Base-by-base conservation (phyloP, 371 early-diverging fungal species). In the Vittaforma corneae region DNA sequence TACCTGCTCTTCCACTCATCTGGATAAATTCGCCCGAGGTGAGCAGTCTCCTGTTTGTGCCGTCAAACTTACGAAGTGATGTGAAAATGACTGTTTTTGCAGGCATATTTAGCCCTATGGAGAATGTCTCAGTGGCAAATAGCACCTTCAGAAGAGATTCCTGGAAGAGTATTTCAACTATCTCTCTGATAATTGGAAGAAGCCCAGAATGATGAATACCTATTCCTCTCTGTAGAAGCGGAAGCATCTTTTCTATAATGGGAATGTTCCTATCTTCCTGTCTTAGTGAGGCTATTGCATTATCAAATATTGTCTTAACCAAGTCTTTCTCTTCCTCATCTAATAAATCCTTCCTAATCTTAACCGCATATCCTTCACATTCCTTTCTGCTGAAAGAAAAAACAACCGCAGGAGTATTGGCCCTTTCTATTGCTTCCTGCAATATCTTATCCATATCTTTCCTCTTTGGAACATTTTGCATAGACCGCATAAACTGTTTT, bases 31-130 rank as follows among this genome's bases (percentile, higher is more conserved):
- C 99, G 73, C 97, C 97, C 32, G 90, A 86, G 35, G 82, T 82
- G 37, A 97, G 83, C 84, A 88, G 87, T 60, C 99, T 84, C 24
- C 77, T 81, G 33, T 83, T 81, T 62, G 85, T 84, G 57, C 97
- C 97, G 78, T 99, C 99, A 77, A 86, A 97, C 72, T 99, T 99
- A 69, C 87, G 86, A 9, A 93, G 88, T 57, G 85, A 82, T 0
- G 97, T 93, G 73, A 99, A 99, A 1, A 97, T 88, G 14, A 97
- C 97, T 0, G 95, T 93, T 74, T 91, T 91, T 56, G 97, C 97
- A 38, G 99, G 99, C 97, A 99, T 97, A 82, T 99, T 99, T 51
- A 99, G 77, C 46, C 99, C 99, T 75, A 99, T 99, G 2, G 99
- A 93, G 81, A 99, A 99, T 0, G 99, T 97, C 77, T 99, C 99